Base-by-base conservation (phyloP, 2,329 filamentous ascomycete species). In the Exserohilum rostratum region DNA sequence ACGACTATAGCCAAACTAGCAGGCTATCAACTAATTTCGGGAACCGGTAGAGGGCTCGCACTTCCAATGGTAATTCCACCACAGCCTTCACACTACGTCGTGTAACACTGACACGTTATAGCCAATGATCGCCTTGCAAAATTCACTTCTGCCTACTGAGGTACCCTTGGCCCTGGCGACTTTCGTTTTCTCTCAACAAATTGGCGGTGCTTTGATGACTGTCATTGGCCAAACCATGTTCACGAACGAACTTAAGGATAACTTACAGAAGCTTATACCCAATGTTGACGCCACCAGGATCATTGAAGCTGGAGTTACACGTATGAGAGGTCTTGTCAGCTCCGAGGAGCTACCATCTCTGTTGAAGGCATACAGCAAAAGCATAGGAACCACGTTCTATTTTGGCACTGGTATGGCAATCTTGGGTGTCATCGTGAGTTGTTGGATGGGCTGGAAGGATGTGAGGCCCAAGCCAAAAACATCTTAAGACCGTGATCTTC, bases 1-100 rank as follows among this genome's bases (percentile, higher is more conserved):
- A 22, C 29, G 6, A 43, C n/a, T 22, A 17, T 43, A 11, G 40
- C 40, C 11, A 31, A 31, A 13, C 27, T 43, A 10, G 15, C 30
- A 12, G 40, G 40, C 2, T 65, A 60, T 43, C 62, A 65, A 34
- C 46, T 65, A 5, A 30, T 64, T 2, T 57, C 50, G 33, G 62
- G 64, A 5, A 25, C 65, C 3, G 77, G 76, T 5, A 60, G 76
- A 18, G 77, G 47, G 18, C 18, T 40, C 15, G 30, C 38, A 5
- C 17, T 40, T 13, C 29, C 46, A 10, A 39, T 31, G 29, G 35
- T 31, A 33, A 33, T 40, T 42, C 12, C 17, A 12, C 12, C n/a
- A 39, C 6, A n/a, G 10, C n/a, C 9, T 34, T 25, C 3, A 6
- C 29, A 2, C 15, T 10, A 9, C 18, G 37, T 42, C 13, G 6